phyloP scores from a whole-genome alignment of 768 basidiomycete genomes.

The Multifurca ochricompacta region DNA sequence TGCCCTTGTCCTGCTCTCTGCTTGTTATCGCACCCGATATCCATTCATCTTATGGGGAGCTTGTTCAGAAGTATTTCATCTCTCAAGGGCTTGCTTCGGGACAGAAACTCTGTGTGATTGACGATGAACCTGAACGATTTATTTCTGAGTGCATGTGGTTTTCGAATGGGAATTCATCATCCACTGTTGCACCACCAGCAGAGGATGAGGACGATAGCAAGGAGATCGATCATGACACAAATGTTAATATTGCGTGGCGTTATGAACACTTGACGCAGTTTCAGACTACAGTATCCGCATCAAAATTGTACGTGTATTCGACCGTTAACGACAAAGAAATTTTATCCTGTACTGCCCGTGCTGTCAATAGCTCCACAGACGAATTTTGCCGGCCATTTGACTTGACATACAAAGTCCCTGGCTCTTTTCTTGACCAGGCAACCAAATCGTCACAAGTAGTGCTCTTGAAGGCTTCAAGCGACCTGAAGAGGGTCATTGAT shows the following conservation, averaged over 20 bases:
- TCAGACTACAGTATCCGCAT: slow-evolving; percentile 65
- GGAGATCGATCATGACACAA: slow-evolving; percentile 38
- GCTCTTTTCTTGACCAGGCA: slow-evolving; percentile 31
- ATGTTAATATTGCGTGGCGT: slow-evolving; percentile 95
- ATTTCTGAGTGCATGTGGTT: slow-evolving; percentile 79
- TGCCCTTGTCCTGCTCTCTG: slow-evolving; percentile 73
- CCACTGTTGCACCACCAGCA: slow-evolving; percentile 25
- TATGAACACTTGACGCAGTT: slow-evolving; percentile 93
- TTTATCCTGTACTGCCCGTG: slow-evolving; percentile 16
- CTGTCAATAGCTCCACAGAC: slow-evolving; percentile 38
- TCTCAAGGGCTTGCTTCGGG: slow-evolving; percentile 75
- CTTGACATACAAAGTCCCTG: slow-evolving; percentile 56
- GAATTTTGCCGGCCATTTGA: slow-evolving; percentile 69
- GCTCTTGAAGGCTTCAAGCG: slow-evolving; percentile 4
- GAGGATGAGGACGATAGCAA: slow-evolving; percentile 33
- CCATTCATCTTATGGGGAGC: slow-evolving; percentile 78
- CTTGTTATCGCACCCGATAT: slow-evolving; percentile 75
- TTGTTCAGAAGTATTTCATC: slow-evolving; percentile 82
- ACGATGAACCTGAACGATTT: slow-evolving; percentile 48
- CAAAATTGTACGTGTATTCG: slow-evolving; percentile 38
- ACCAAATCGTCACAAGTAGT: slow-evolving; percentile 11
- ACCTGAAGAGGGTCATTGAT: slow-evolving; percentile 3
- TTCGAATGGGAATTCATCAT: slow-evolving; percentile 28
- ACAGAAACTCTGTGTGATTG: slow-evolving; percentile 64
- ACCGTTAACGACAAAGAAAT: background rate